Conservation (phyloP, 305 asterid species). For the Ruellia speciosa region DNA sequence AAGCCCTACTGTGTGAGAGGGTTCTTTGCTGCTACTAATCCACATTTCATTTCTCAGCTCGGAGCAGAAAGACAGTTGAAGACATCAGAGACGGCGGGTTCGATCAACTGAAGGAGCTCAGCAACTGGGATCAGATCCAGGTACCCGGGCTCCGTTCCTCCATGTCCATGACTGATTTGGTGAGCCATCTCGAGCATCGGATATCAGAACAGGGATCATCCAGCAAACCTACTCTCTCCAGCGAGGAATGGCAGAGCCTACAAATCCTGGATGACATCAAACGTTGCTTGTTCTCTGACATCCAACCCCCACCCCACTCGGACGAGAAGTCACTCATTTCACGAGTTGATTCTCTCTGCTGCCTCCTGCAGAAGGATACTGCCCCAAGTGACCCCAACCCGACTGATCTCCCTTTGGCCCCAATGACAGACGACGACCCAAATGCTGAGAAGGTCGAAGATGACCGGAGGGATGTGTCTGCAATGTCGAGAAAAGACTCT, state of each 20-base stretch:
- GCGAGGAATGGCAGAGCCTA: slow-evolving; percentile 65
- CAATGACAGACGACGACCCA: slow-evolving; percentile 25
- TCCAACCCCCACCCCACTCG: slow-evolving; percentile 43
- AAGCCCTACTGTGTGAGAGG: no score
- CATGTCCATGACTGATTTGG: slow-evolving; percentile 85
- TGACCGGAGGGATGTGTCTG: slow-evolving; percentile 19
- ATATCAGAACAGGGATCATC: slow-evolving; percentile 64
- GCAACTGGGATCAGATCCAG: no score
- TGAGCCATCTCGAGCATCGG: slow-evolving; percentile 69
- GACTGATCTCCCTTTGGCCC: slow-evolving; percentile 19
- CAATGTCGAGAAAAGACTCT: slow-evolving; percentile 73
- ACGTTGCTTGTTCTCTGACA: slow-evolving; percentile 54
- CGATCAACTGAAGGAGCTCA: slow-evolving; percentile 50
- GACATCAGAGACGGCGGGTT: slow-evolving; percentile 36
- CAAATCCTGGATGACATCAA: slow-evolving; percentile 58
- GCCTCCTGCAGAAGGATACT: slow-evolving; percentile 76
- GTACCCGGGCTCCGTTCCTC: slow-evolving; percentile 68
- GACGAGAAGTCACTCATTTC: slow-evolving; percentile 77
- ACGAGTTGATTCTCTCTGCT: slow-evolving; percentile 81
- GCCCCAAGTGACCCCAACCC: slow-evolving; percentile 18
- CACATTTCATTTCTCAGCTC: slow-evolving; percentile 27
- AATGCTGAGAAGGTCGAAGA: slow-evolving; percentile 21
- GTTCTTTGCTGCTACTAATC: no score
- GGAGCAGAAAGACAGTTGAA: slow-evolving; percentile 38
- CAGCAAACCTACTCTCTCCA: slow-evolving; percentile 42